Base-by-base conservation (phyloP, 306 rosid genomes). In the Pterocarpus macrocarpus region DNA sequence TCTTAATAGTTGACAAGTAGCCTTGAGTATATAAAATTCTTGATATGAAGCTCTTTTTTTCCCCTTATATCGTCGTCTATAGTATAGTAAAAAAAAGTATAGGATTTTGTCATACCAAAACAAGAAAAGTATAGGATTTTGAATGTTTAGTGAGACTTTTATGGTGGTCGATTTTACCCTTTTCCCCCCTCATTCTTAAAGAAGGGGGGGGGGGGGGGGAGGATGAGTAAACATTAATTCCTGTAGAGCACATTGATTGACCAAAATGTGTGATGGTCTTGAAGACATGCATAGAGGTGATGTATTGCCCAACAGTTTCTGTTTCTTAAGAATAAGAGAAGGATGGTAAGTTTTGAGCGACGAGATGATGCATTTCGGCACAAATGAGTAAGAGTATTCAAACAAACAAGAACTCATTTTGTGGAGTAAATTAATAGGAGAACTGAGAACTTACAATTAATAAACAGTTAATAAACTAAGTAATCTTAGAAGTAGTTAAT, bases 221-320 rank as follows among this genome's bases (percentile, higher is more conserved):
- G 52, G 17, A 16, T 28, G 32, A 56, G 4, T 57, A 15, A 35
- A 55, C 61, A 72, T 56, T 22, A 53, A 34, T 72, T 52, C 62
- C n/a, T 71, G 63, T 8, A 9, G 65, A 66, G 16, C 14, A 9
- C 75, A 78, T 67, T 14, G 45, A 55, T 78, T 30, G 36, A 11
- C 45, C 75, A 67, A 55, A 67, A 56, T 68, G 47, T 56, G 57
- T 66, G 55, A 30, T 32, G 47, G 56, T 77, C 55, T 66, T 77
- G 39, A 47, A 52, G 55, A 36, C 56, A 8, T 36, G 73, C 63
- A 32, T 5, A 50, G 61, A 12, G 72, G 50, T 64, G 39, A 50
- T 64, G 50, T 63, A 2, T 63, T 15, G 36, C 70, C 34, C 55
- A 41, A 45, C 56, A 11, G 2, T 32, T 75, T 33, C 8, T 14